Evolutionary conservation across 75 land plant genomes (phyloP).

Genomic region (Picea glauca): DNA sequence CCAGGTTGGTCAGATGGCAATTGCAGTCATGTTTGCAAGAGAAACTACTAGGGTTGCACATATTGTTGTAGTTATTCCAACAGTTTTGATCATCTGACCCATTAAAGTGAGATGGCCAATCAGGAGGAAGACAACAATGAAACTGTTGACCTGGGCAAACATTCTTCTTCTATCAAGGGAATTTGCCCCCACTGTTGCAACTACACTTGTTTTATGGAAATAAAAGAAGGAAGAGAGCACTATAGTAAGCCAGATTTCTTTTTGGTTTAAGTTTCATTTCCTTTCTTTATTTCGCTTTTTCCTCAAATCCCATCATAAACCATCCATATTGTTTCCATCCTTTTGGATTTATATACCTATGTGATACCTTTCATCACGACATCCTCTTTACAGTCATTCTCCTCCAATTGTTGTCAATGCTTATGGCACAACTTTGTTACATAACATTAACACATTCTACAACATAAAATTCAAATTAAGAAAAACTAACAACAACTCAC

Average conservation of each 20-base stretch:
- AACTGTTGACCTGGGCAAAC: slow-evolving; percentile 85
- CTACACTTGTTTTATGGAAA: slow-evolving; percentile 81
- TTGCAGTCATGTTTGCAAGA: slow-evolving; percentile 48
- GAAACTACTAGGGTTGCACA: slow-evolving; percentile 73
- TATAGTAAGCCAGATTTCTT: slow-evolving; percentile 64
- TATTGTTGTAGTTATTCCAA: slow-evolving; percentile 73
- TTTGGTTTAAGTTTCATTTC: too few species aligned
- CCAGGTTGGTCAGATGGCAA: slow-evolving; percentile 83
- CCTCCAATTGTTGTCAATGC: too few species aligned
- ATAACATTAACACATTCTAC: too few species aligned
- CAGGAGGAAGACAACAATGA: slow-evolving; percentile 82
- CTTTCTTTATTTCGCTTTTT: too few species aligned
- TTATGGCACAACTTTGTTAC: too few species aligned
- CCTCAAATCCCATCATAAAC: too few species aligned
- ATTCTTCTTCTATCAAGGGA: slow-evolving; percentile 68
- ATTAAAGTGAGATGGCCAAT: slow-evolving; percentile 83
- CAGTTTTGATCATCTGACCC: slow-evolving; percentile 75
- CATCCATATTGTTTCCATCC: too few species aligned
- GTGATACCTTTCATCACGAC: too few species aligned
- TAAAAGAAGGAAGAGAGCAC: slow-evolving; percentile 91
- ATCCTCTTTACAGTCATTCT: too few species aligned
- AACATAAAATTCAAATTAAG: too few species aligned
- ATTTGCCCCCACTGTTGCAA: slow-evolving; percentile 56
- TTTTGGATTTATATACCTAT: too few species aligned
- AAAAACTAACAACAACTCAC: too few species aligned